Conservation (phyloP, 208 protist genomes). For the Trichomonas tenax region DNA sequence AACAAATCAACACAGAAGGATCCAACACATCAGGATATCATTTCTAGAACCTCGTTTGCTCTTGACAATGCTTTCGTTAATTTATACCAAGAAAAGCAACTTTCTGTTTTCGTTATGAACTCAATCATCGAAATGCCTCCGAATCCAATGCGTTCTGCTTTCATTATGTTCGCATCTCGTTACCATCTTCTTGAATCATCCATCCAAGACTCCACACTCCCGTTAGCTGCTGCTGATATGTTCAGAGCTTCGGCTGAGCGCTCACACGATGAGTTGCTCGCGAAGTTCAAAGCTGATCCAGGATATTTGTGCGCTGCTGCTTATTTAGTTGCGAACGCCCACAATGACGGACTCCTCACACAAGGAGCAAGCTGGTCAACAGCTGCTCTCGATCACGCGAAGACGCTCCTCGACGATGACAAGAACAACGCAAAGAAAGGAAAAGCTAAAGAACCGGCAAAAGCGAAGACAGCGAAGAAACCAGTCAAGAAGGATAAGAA, state of each 20-base stretch:
- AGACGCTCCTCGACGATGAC: background rate
- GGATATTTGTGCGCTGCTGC: background rate
- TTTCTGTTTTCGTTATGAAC: background rate
- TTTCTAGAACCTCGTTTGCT: background rate
- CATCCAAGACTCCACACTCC: background rate
- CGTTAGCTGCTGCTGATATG: background rate
- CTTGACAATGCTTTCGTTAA: background rate
- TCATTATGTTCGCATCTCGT: background rate
- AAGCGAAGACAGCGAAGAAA: background rate
- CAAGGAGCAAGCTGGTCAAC: background rate
- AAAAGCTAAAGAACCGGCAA: background rate
- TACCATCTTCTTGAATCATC: background rate
- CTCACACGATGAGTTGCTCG: background rate
- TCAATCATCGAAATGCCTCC: background rate
- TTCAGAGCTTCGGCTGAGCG: background rate
- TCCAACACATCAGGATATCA: background rate
- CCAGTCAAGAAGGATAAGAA: background rate
- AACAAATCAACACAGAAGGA: background rate
- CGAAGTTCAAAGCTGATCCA: background rate
- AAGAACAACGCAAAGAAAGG: background rate
- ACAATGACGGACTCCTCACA: background rate
- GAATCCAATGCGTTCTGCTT: background rate
- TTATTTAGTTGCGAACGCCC: background rate
- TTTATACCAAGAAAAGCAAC: background rate
- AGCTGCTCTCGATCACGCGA: background rate